Evolutionary conservation across 2,329 filamentous ascomycete species (phyloP), one percentile per base, ranked within the genome.

Genomic region (Hysterium pulicare): DNA sequence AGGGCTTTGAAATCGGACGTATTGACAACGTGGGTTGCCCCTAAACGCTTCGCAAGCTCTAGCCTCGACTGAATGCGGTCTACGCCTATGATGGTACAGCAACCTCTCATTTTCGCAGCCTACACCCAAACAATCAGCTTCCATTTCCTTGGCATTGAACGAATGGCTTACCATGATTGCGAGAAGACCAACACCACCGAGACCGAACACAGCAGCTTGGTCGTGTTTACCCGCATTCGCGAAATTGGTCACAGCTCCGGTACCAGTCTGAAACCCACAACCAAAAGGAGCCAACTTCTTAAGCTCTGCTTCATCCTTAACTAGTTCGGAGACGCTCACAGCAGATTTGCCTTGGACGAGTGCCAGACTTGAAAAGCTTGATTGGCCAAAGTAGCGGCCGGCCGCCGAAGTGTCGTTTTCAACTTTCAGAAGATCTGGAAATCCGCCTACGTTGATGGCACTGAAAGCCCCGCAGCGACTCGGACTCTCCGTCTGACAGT

Each of bases 401-500:
- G 57, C 58, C 13, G 59, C 51, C 17, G 51, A 53, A 31, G 61
- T 55, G 33, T 55, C 54, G 3, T 45, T 16, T 11, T 38, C 44
- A 1, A 39, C 11, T 33, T 50, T 37, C 33, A 53, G 51, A 44
- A 71, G 66, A 22, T 52, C 52, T 1, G 41, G 44, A 38, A 46
- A 51, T 5, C 51, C 50, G 40, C 59, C 58, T 41, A 72, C 65
- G 55, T 80, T 79, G 47, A 72, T 64, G 4, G 64, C 57, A 38
- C 68, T 69, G 53, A 75, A 78, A n/a, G 64, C 51, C 36, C 58
- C 49, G 61, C 77, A 81, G 55, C 78, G 71, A 1, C 72, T 71
- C 1, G 69, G 69, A 22, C 70, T 66, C 4, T 68, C 69, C 1
- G 59, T 60, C n/a, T 61, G 61, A 57, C 77, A 80, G 11, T 70